These are phyloP conservation scores for Castanea mollissima DNA, from an alignment of 306 rosid genomes.

Conservation along the genomic window DNA sequence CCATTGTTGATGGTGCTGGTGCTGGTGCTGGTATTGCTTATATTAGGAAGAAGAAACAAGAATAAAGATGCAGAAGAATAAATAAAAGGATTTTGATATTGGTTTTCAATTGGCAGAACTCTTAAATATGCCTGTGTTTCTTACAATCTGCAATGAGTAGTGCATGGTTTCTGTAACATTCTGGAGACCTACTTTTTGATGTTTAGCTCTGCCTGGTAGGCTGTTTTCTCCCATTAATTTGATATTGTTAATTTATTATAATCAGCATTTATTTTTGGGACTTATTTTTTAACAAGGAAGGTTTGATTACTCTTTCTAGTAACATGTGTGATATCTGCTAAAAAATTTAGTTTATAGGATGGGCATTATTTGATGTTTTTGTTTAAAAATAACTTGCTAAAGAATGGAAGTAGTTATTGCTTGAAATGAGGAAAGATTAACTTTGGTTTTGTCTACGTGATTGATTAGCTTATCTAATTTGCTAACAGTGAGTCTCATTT, in stretches of 20 bases:
- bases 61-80: not conserved
- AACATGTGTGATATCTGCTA: not conserved
- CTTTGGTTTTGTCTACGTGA: too few relatives aligned
- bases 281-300: not conserved
- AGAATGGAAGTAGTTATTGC: too few relatives aligned
- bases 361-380: not conserved
- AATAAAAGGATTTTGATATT: not conserved
- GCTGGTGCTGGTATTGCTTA: not conserved
- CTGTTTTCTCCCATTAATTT: not conserved
- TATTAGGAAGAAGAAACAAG: not conserved
- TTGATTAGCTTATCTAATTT: too few relatives aligned
- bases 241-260: not conserved
- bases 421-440: too few relatives aligned
- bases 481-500: too few relatives aligned
- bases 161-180: too few relatives aligned
- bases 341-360: not conserved
- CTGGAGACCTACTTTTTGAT: not conserved
- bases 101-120: not conserved
- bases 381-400: too few relatives aligned
- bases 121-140: not conserved
- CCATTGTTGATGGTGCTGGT: not conserved
- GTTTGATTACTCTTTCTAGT: not conserved
- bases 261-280: not conserved
- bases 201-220: not conserved
- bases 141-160: not conserved